Evolutionary conservation across 2,329 filamentous ascomycete genomes (phyloP).

Genomic region (Talaromyces sp.): DNA sequence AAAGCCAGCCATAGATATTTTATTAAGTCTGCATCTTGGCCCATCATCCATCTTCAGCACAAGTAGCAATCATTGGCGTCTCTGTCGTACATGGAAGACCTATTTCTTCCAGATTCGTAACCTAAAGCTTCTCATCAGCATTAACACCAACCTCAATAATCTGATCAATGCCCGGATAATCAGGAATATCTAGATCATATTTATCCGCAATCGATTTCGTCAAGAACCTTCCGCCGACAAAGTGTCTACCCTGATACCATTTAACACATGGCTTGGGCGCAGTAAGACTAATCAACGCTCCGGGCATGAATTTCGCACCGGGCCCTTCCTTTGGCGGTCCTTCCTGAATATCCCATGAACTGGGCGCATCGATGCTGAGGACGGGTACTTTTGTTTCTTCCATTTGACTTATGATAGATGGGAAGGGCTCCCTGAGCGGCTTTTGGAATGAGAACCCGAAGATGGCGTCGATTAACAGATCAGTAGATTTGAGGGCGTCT

Average conservation of each 20-base stretch:
- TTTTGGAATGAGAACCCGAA: constrained; percentile 95
- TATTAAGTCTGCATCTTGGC: background rate
- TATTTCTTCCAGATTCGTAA: no score
- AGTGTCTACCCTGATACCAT: constrained; percentile 81
- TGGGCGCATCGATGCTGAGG: constrained; percentile 85
- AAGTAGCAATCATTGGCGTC: background rate
- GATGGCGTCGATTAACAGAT: constrained; percentile 86
- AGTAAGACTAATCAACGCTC: constrained; percentile 77
- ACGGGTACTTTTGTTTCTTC: constrained; percentile 69
- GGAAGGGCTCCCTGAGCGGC: constrained; percentile 88
- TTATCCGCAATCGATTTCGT: constrained; percentile 71
- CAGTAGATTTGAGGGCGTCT: constrained; percentile 58
- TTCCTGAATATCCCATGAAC: constrained; percentile 85
- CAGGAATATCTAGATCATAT: constrained; percentile 76
- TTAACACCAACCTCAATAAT: constrained; percentile 65
- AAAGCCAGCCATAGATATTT: constrained; percentile 7
- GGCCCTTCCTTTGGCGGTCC: constrained; percentile 74
- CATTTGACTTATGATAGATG: constrained; percentile 70
- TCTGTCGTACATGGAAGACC: no score
- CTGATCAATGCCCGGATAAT: constrained; percentile 83
- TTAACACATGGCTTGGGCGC: constrained; percentile 87
- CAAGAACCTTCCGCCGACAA: constrained; percentile 87
- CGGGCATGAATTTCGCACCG: constrained; percentile 75
- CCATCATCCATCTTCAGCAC: background rate
- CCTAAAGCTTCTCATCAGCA: constrained; percentile 31